Evolutionary conservation across 495 filamentous ascomycete species (phyloP), one percentile per base, ranked within the genome.

Genomic region (Penicillium macrosclerotiorum): DNA sequence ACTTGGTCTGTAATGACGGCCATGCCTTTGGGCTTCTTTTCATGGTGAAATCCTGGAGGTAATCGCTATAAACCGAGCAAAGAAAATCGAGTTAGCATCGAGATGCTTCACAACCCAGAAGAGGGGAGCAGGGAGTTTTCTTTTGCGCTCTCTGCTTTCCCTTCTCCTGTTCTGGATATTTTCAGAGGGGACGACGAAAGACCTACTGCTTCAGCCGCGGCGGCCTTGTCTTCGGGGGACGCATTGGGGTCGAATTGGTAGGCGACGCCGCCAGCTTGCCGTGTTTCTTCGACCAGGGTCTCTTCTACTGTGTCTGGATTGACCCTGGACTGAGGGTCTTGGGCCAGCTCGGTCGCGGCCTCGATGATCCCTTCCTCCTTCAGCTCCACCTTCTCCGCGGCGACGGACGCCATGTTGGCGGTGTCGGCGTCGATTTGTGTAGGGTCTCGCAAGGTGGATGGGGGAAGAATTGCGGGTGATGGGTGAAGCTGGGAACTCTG

Each of bases 211-310:
- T 77, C 75, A 4, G 85, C 84, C 49, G 86, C 84, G 18, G 85
- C 85, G 36, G 79, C 83, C 72, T 97, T 97, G 59, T 91, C 78
- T 64, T 89, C 88, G 0, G 88, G 78, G 14, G 78, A 83, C 19
- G 91, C 90, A 73, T 96, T 61, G 2, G 93, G 89, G 61, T 97
- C 77, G 69, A 96, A 97, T 55, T 85, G 81, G 63, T 84, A 90
- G 40, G 89, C 92, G 7, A 82, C 73, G 3, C 81, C 77, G 16
- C 93, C 93, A 12, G 83, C 84, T 54, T 84, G 83, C 57, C 76
- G 80, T 52, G 84, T 84, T 62, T 96, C 85, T 5, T 84, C 74
- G 20, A 92, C 76, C 33, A 95, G 69, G 51, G 78, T 77, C 47
- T 78, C 69, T 62, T 95, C 81, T 17, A 84, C 83, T 34, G 79